These are phyloP conservation scores for Taxawa tesnikishii DNA, from an alignment of 2,329 filamentous ascomycete species.

Conservation along the genomic window DNA sequence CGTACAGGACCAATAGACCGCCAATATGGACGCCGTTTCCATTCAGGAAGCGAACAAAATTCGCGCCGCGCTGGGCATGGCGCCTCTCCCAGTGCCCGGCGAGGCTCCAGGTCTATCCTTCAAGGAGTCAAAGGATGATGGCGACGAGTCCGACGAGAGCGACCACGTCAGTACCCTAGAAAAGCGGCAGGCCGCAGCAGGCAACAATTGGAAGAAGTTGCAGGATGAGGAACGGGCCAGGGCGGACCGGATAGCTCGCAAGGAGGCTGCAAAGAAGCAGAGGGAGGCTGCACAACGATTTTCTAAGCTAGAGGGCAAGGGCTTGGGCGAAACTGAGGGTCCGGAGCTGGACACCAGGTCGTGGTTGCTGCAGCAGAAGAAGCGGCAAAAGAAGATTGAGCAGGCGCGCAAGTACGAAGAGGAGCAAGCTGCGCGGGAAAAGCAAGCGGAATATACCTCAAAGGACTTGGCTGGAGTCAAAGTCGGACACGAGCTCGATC, in stretches of 20 bases:
- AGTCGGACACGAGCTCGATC: conserved; percentile 74
- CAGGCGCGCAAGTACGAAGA: conserved; percentile 57
- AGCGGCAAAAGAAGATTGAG: conserved; percentile 82
- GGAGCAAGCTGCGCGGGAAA: conserved; percentile 60
- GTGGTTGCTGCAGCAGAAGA: conserved; percentile 85
- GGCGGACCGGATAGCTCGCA: conserved; percentile 64
- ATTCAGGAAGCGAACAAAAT: conserved; percentile 94
- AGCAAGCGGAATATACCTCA: conserved; percentile 67
- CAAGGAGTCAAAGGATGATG: conserved; percentile 38
- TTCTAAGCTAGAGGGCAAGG: conserved; percentile 65
- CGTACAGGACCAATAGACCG: too few species aligned
- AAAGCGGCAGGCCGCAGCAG: conserved; percentile 58
- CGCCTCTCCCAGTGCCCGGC: conserved; percentile 75
- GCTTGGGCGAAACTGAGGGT: conserved; percentile 64
- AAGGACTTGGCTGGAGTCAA: conserved; percentile 82
- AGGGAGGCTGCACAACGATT: conserved; percentile 71
- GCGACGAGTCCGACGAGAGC: conserved; percentile 41
- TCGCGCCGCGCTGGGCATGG: conserved; percentile 77
- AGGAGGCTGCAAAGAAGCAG: conserved; percentile 75
- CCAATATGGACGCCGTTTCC: conserved; percentile 38
- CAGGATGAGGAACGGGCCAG: conserved; percentile 62
- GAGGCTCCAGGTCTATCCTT: conserved; percentile 44
- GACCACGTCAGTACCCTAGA: conserved; percentile 76
- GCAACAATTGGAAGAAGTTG: conserved; percentile 61
- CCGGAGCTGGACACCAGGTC: conserved; percentile 62